A percentile compares a stretch with the other conserved stretches of the same genome.
phyloP scores from a whole-genome alignment of 805 yeast species.

The Hanseniaspora mollemarum region DNA sequence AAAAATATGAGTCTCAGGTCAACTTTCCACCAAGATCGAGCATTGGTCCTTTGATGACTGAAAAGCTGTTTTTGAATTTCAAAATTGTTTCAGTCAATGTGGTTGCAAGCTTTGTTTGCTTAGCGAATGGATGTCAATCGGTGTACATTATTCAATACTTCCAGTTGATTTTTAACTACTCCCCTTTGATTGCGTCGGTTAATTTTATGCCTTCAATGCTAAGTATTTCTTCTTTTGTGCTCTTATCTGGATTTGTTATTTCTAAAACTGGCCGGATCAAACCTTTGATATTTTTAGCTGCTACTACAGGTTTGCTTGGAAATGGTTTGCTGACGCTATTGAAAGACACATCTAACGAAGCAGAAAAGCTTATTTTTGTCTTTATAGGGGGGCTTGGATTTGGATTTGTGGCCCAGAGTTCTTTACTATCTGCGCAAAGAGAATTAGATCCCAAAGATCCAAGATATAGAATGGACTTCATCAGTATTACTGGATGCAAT shows the following conservation, averaged over 20 bases:
- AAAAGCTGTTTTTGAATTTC: slow-evolving; percentile 18
- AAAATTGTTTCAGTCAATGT: slow-evolving; percentile 20
- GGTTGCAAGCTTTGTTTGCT: slow-evolving; percentile 20
- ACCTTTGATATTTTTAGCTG: slow-evolving; percentile 30
- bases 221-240: slow-evolving; percentile 18
- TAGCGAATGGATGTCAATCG: slow-evolving; percentile 22
- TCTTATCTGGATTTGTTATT: slow-evolving; percentile 26
- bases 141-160: slow-evolving; percentile 24
- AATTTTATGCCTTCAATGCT: slow-evolving; percentile 24
- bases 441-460: slow-evolving; percentile 21
- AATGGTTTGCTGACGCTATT: slow-evolving; percentile 29
- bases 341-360: slow-evolving; percentile 25
- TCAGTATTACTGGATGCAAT: slow-evolving; percentile 23
- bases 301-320: slow-evolving; percentile 28
- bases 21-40: background rate
- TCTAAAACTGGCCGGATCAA: slow-evolving; percentile 30
- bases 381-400: slow-evolving; percentile 32
- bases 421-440: slow-evolving; percentile 27
- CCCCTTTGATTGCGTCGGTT: slow-evolving; percentile 24
- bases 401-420: slow-evolving; percentile 30
- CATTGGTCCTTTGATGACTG: slow-evolving; percentile 20
- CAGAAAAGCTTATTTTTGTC: slow-evolving; percentile 30
- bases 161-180: slow-evolving; percentile 22
- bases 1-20: background rate
- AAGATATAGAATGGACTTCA: slow-evolving; percentile 20